Conservation (phyloP, 768 basidiomycete genomes). For the Lactarius akahatsu region DNA sequence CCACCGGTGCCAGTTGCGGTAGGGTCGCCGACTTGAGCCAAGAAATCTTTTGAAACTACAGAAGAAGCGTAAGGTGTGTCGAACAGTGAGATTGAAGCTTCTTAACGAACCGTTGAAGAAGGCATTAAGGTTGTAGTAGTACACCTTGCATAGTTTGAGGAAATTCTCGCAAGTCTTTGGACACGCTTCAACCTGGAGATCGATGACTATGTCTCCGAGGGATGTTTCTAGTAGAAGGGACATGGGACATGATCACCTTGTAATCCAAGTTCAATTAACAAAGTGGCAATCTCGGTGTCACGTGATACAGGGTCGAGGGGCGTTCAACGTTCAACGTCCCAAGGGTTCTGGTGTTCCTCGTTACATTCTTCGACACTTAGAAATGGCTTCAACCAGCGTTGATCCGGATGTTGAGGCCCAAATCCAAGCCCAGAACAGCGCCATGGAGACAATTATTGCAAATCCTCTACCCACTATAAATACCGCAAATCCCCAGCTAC, state of each 20-base stretch:
- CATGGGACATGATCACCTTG: no score
- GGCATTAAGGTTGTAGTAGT: constrained; percentile 94
- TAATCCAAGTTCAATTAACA: no score
- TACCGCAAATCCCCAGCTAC: background rate
- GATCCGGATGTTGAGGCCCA: background rate
- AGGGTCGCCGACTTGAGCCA: constrained; percentile 96
- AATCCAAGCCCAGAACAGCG: fast-evolving
- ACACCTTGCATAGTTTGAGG: constrained; percentile 94
- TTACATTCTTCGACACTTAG: background rate
- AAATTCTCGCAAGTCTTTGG: constrained; percentile 95
- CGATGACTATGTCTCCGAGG: constrained; percentile 94
- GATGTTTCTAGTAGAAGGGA: constrained; percentile 97
- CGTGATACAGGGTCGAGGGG: no score
- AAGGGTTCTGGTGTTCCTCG: no score
- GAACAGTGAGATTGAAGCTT: background rate
- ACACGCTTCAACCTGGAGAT: constrained; percentile 87
- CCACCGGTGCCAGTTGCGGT: constrained; percentile 94
- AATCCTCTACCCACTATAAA: background rate
- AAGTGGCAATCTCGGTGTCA: background rate
- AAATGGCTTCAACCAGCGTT: background rate
- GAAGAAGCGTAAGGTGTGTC: background rate
- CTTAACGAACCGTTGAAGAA: constrained; percentile 87
- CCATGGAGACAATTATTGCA: background rate
- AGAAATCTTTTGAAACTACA: constrained; percentile 94
- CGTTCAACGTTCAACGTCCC: no score